These are phyloP conservation scores for Colletotrichum ledebouriae DNA, from an alignment of 2,329 filamentous ascomycete genomes.

Conservation along the genomic window DNA sequence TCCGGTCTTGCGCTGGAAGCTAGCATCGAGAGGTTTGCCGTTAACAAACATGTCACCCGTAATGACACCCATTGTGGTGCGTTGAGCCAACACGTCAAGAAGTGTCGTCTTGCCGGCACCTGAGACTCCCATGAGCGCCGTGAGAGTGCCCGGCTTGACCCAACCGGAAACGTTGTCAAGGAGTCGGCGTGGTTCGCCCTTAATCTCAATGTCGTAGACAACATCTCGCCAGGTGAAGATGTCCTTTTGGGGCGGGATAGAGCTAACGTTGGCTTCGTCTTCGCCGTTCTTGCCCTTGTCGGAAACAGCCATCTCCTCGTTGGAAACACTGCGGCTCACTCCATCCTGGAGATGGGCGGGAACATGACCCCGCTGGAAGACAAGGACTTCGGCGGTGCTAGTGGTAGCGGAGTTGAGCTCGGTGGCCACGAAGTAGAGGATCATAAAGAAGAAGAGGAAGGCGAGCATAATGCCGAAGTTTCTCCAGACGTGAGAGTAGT, in stretches of 20 bases:
- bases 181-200: slow-evolving; percentile 77
- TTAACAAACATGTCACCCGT: slow-evolving; percentile 77
- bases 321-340: slow-evolving; percentile 47
- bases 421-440: slow-evolving; percentile 71
- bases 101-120: slow-evolving; percentile 61
- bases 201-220: slow-evolving; percentile 79
- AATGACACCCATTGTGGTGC: slow-evolving; percentile 72
- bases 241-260: slow-evolving; percentile 60
- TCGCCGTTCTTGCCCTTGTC: slow-evolving; percentile 68
- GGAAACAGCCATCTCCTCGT: slow-evolving; percentile 54
- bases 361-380: slow-evolving; percentile 71
- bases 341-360: slow-evolving; percentile 56
- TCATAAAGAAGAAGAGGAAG: slow-evolving; percentile 74
- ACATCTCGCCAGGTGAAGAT: slow-evolving; percentile 87
- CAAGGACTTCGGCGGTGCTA: slow-evolving; percentile 77
- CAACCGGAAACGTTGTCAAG: slow-evolving; percentile 86
- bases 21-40: slow-evolving; percentile 66
- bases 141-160: slow-evolving; percentile 90
- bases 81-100: slow-evolving; percentile 58
- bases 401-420: slow-evolving; percentile 75
- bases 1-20: slow-evolving; percentile 75
- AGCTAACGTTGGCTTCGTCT: slow-evolving; percentile 48
- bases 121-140: slow-evolving; percentile 78
- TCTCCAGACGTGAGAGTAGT: slow-evolving; percentile 71
- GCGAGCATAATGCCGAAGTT: slow-evolving; percentile 78